phyloP scores from a whole-genome alignment of 768 basidiomycete genomes.

The Tricholoma bakamatsutake region DNA sequence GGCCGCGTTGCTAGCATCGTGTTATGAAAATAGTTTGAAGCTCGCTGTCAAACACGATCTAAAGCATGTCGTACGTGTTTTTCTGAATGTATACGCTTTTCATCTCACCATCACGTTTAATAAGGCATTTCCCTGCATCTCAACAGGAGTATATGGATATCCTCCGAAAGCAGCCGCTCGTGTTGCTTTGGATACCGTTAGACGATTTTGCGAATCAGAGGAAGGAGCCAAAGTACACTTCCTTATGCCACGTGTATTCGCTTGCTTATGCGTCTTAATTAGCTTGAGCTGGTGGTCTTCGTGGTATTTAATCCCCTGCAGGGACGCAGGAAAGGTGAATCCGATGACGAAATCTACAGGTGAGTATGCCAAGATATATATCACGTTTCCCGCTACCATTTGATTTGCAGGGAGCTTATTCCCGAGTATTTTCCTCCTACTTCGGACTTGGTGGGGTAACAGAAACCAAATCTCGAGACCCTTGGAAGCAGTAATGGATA shows the following conservation, averaged over 20 bases:
- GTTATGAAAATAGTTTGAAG: constrained; percentile 60
- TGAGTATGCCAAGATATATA: constrained; percentile 19
- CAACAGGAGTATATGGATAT: constrained; percentile 76
- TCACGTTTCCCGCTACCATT: background rate
- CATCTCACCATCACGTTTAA: background rate
- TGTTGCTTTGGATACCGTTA: constrained; percentile 55
- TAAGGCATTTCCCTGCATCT: constrained; percentile 78
- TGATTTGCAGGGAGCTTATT: constrained; percentile 34
- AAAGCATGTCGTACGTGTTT: constrained; percentile 54
- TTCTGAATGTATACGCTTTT: background rate
- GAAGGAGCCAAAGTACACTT: constrained; percentile 38
- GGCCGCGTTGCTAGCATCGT: constrained; percentile 52
- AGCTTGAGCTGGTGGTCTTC: constrained; percentile 73
- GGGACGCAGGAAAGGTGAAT: constrained; percentile 58
- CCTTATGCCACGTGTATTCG: background rate
- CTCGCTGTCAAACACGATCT: constrained; percentile 55
- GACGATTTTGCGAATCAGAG: constrained; percentile 52
- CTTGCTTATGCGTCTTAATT: constrained; percentile 1
- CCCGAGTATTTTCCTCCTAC: constrained; percentile 58
- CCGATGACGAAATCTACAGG: constrained; percentile 44
- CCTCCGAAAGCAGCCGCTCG: constrained; percentile 69
- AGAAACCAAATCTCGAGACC: background rate
- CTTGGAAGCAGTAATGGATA: background rate
- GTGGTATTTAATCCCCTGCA: constrained; percentile 33
- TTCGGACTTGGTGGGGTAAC: constrained; percentile 6